Percentiles rank a stretch among this genome's conserved stretches.
Conservation (phyloP, 2,329 filamentous ascomycete species). For the Fusarium verticillioides region DNA sequence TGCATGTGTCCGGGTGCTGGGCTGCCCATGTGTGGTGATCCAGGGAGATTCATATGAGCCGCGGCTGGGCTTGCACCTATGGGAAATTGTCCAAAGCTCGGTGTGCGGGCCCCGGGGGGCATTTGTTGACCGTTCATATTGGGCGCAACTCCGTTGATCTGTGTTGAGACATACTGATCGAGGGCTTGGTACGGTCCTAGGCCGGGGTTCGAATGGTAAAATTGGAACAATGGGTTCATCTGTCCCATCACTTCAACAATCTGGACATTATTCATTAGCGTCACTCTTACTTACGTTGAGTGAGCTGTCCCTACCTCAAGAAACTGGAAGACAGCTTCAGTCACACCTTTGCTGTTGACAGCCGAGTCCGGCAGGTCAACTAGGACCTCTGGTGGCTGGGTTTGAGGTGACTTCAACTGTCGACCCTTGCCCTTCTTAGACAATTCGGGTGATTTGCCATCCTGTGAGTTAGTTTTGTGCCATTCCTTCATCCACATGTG, state of each 20-base stretch:
- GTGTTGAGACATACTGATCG: constrained; percentile 66
- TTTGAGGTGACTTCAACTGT: constrained; percentile 68
- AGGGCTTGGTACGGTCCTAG: constrained; percentile 68
- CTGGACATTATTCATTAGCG: constrained; percentile 51
- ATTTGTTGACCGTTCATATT: constrained; percentile 62
- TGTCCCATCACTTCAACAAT: constrained; percentile 74
- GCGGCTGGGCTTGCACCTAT: constrained; percentile 70
- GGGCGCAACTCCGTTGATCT: constrained; percentile 55
- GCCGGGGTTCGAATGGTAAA: constrained; percentile 64
- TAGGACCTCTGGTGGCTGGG: constrained; percentile 66
- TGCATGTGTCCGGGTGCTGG: constrained; percentile 72
- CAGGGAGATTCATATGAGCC: constrained; percentile 69
- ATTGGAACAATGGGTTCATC: constrained; percentile 72
- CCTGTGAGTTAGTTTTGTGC: constrained; percentile 67
- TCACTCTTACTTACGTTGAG: constrained; percentile 32
- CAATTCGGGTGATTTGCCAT: constrained; percentile 73
- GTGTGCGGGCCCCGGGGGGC: constrained; percentile 62
- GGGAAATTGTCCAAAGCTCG: constrained; percentile 66
- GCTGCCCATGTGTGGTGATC: constrained; percentile 70
- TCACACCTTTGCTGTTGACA: constrained; percentile 70
- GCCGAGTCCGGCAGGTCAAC: constrained; percentile 69
- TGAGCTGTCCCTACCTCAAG: constrained; percentile 63
- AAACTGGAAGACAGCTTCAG: constrained; percentile 70
- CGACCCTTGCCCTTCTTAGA: constrained; percentile 73
- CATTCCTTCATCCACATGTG: constrained; percentile 75